Evolutionary conservation across 208 protist species (phyloP), one percentile per base, ranked within the genome.

Genomic region (Leishmania mexicana): DNA sequence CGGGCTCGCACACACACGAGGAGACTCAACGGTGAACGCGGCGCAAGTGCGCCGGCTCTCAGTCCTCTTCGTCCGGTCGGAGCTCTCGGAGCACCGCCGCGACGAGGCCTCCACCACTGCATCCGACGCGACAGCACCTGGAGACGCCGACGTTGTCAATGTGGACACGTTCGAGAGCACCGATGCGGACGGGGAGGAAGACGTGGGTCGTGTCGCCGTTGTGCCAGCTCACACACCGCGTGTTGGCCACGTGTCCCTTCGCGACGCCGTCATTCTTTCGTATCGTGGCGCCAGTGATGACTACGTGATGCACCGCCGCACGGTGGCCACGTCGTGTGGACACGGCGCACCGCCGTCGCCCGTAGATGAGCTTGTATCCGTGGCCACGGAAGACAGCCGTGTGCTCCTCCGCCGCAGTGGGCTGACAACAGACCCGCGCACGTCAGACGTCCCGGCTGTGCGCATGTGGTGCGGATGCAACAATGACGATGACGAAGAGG

Each of bases 301-400:
- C 38, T 65, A 65, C 21, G 65, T 38, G 21, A 57, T n/a, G 51
- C 45, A 58, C 78, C 19, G 40, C 28, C 45, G 28, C 64, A 47
- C 45, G 15, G 53, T 31, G 21, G n/a, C 31, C 54, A 17, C 45
- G 54, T 51, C 70, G 24, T 19, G 11, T 62, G 79, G 24, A 10
- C 10, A 40, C 21, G 28, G 24, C 3, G 42, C 54, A 21, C 45
- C n/a, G 7, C 51, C 47, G 38, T 28, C 75, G 13, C 75, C 57
- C 31, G 75, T 49, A 49, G 81, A 68, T 53, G 82, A 81, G 40
- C 60, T 85, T 38, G 62, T 85, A 6, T 68, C 82, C 17, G 57
- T 85, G 0, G 82, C 77, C 24, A 79, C 77, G 28, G 82, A 85
- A 24, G 82, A 81, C 42, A 81, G 82, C 35, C 82, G 72, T 24